Evolutionary conservation across 2,329 filamentous ascomycete species (phyloP), one percentile per base, ranked within the genome.

Genomic region (Parastagonospora avenae): DNA sequence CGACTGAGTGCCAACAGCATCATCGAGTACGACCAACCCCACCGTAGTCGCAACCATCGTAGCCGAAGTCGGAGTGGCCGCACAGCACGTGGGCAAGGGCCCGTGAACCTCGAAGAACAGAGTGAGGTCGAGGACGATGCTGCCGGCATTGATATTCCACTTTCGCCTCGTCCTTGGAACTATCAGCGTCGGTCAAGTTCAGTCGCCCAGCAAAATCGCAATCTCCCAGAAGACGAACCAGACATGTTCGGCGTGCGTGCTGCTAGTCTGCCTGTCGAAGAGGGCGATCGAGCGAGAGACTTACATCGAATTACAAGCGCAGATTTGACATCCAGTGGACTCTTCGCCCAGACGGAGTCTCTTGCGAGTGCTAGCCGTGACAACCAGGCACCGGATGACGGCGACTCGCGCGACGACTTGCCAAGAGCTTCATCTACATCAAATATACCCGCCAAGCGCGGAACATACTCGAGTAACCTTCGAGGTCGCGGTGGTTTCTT

Each of bases 1-100:
- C 85, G 94, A n/a, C 78, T 99, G 16, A 96, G 91, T 67, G 91
- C 94, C 56, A 92, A 95, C 67, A 94, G 90, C 44, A 91, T 94
- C 53, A 86, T 86, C 37, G 88, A 91, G 58, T 89, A 91, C 65
- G 74, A 77, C 43, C 63, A 67, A 12, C 67, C 68, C 64, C 39
- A 53, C 19, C 64, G 68, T 32, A 72, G 67, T 45, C 64, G 68
- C 14, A 67, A 60, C 32, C 53, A 24, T 24, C 19, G 68, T 32
- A 72, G 67, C 45, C 64, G 68, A 16, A 67, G 62, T 35, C 53
- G 63, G n/a, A 48, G 62, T 41, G 50, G 75, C 70, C 46, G 68
- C 60, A 58, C 70, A 65, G 52, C 68, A 57, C 56, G 63, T 66
- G 57, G 64, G 42, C 64, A 64, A 30, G 67, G 60, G n/a, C 42